These are phyloP conservation scores for Kewa caespitosa DNA, from an alignment of 179 eudicot species.

Conservation along the genomic window DNA sequence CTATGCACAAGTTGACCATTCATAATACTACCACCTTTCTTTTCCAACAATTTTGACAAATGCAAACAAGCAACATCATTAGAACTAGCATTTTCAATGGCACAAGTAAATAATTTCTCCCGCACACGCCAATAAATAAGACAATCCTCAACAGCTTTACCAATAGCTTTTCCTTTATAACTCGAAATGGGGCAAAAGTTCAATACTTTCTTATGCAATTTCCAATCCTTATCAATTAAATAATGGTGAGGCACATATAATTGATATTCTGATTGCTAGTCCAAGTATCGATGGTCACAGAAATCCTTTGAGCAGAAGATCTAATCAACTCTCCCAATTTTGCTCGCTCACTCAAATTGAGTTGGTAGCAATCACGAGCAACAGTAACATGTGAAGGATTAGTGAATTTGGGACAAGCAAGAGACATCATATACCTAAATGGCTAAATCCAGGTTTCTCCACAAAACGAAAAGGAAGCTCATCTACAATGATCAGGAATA, in stretches of 20 bases:
- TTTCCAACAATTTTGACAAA: neutral
- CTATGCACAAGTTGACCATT: neutral
- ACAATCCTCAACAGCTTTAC: neutral
- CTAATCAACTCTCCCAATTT: neutral
- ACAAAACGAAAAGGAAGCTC: neutral
- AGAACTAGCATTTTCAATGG: neutral
- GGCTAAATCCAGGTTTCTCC: neutral
- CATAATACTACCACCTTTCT: neutral
- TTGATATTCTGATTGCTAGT: neutral
- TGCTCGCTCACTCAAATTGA: neutral
- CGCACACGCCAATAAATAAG: neutral
- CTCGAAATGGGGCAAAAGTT: neutral
- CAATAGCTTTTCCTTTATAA: slow-evolving; percentile 5
- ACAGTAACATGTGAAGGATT: neutral
- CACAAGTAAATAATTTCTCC: neutral
- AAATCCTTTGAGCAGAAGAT: neutral
- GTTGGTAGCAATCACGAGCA: neutral
- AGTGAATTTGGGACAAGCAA: neutral
- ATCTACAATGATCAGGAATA: neutral
- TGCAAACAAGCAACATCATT: neutral
- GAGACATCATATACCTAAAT: neutral
- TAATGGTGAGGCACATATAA: neutral
- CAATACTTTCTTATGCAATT: neutral
- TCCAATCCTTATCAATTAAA: neutral
- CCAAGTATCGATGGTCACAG: neutral